Evolutionary conservation across 768 basidiomycete species (phyloP), one percentile per base, ranked within the genome.

Genomic region (Russula sp.): DNA sequence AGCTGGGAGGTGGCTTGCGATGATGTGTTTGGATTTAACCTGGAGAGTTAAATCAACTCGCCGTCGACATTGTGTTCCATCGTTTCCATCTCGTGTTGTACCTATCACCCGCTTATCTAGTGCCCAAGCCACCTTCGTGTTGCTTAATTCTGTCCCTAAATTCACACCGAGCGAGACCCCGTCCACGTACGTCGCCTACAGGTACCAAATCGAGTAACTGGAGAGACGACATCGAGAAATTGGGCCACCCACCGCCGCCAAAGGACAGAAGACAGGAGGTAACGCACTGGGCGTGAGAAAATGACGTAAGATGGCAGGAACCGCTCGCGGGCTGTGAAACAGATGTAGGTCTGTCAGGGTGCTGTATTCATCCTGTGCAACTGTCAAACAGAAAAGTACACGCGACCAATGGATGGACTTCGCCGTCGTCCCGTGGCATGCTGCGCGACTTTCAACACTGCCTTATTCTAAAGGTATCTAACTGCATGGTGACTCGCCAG

Each of bases 1-100:
- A 64, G 63, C 40, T 64, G 18, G 63, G 63, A 40, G 63, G 63
- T 16, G 20, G 47, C 54, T 18, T 44, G 8, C n/a, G 8, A 45
- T 59, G 53, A 64, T 51, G 9, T 42, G 14, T n/a, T 40, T 51
- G 51, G 10, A 3, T 16, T 50, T 27, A 40, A 49, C 49, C n/a
- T 6, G 39, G 27, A 48, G 45, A n/a, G 10, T 27, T 53, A 27
- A 55, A n/a, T 37, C 58, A 4, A 50, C 39, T 32, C 34, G 13
- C 39, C 40, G 37, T 50, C 54, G 40, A 35, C 56, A 22, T 39
- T 47, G 52, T 35, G 50, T 53, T 40, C 34, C 48, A 53, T 49
- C 32, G 31, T 31, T 49, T 48, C 32, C 34, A 31, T 55, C n/a
- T 55, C 31, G 47, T 60, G 53, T 55, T 64, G 57, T 64, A 64